Evolutionary conservation across 2,329 filamentous ascomycete species (phyloP).

Genomic region (Albifimbria verrucaria): DNA sequence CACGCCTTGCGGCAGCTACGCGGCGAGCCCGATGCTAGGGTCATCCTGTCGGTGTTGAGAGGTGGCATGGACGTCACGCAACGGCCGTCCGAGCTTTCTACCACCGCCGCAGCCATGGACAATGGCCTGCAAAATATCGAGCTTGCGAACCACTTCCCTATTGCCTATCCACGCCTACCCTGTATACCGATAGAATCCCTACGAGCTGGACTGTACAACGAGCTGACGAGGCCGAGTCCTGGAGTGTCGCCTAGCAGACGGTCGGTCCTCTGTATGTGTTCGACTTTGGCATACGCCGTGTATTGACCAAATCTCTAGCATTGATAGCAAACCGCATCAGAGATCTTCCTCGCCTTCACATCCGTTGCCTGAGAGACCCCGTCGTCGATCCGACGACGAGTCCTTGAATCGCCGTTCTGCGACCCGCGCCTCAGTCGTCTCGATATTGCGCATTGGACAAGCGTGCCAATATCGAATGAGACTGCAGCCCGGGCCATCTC

Average conservation of each 20-base stretch:
- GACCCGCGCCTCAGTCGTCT: slow-evolving; percentile 16
- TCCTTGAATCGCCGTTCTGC: background rate
- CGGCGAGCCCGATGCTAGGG: slow-evolving; percentile 14
- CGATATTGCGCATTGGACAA: slow-evolving; percentile 30
- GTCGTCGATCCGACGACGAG: background rate
- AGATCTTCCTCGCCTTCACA: too few relatives aligned
- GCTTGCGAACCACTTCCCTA: slow-evolving; percentile 8
- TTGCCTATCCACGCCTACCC: slow-evolving; percentile 8
- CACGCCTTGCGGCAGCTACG: slow-evolving; percentile 17
- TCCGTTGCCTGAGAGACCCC: too few relatives aligned
- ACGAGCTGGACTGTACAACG: background rate
- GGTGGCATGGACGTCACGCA: background rate
- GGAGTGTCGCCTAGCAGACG: background rate
- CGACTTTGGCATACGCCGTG: background rate
- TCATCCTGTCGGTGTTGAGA: slow-evolving; percentile 16
- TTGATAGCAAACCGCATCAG: too few relatives aligned
- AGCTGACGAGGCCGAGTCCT: background rate
- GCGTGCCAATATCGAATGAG: slow-evolving; percentile 23
- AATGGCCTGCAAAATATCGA: background rate
- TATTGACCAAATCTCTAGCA: background rate
- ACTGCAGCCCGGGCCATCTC: slow-evolving; percentile 30
- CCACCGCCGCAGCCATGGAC: background rate
- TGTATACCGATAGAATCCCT: background rate
- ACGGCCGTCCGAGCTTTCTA: slow-evolving; percentile 7
- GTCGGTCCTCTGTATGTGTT: background rate